Evolutionary conservation across 2,329 filamentous ascomycete species (phyloP).

Genomic region (Stemphylium beticola): DNA sequence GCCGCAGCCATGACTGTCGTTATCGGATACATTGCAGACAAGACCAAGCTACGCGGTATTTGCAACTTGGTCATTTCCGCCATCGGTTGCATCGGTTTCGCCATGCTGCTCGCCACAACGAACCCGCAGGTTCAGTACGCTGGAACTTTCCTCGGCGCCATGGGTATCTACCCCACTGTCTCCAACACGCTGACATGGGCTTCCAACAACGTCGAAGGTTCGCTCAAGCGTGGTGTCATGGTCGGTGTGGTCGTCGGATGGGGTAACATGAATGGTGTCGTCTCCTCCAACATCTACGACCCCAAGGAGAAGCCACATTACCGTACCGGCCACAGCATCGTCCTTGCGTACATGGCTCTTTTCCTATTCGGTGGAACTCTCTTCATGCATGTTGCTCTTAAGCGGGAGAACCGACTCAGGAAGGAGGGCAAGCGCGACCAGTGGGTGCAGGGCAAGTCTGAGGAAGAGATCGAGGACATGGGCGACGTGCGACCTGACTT

Average conservation of each 20-base stretch:
- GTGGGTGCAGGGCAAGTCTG: conserved; percentile 69
- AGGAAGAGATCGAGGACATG: conserved; percentile 67
- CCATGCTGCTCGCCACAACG: conserved; percentile 74
- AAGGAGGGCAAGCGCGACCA: conserved; percentile 69
- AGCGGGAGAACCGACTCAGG: conserved; percentile 72
- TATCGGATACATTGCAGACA: conserved; percentile 78
- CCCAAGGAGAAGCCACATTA: conserved; percentile 67
- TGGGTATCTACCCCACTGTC: conserved; percentile 88
- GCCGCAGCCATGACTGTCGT: conserved; percentile 72
- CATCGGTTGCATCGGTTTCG: conserved; percentile 78
- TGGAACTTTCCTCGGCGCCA: conserved; percentile 81
- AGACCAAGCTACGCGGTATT: conserved; percentile 72
- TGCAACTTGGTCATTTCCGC: conserved; percentile 78
- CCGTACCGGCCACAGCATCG: conserved; percentile 74
- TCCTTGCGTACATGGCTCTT: conserved; percentile 74
- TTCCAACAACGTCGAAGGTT: conserved; percentile 89
- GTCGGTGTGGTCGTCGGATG: conserved; percentile 87
- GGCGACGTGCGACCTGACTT: conserved; percentile 76
- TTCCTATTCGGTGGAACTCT: conserved; percentile 75
- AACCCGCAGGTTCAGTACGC: conserved; percentile 76
- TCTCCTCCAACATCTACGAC: conserved; percentile 80
- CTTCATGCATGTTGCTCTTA: conserved; percentile 67
- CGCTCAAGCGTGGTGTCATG: conserved; percentile 89
- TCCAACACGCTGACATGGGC: conserved; percentile 88
- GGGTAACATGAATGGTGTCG: conserved; percentile 90